Base-by-base conservation (phyloP, 768 basidiomycete species). In the Agrocybe praecox region DNA sequence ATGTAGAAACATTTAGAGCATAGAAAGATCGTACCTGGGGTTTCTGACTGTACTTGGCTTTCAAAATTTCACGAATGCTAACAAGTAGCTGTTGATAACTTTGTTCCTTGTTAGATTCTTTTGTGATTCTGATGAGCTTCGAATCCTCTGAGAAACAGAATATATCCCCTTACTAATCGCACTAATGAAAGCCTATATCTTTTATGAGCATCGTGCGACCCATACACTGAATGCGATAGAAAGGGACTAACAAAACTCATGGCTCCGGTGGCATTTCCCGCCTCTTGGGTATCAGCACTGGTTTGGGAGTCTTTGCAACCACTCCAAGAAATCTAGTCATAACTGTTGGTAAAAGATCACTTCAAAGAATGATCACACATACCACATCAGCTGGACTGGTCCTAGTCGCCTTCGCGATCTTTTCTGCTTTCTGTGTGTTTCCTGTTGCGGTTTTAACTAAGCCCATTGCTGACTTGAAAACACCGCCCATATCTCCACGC, bases 381-480 rank as follows among this genome's bases (percentile, higher is more conserved):
- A 94, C 92, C 14, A 88, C 92, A 69, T 98, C 96, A 18, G 94
- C 95, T 8, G 86, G 80, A 61, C 90, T 89, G 1, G 91, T 86
- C 71, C 83, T 87, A 4, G 88, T 88, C 10, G 76, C 79, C 58
- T 75, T 86, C 0, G 87, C 69, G 55, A 78, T 73, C 57, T 86
- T 75, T 6, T 84, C 82, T 0, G 90, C 91, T 65, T 89, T 88
- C 53, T 81, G 76, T 56, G 76, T 77, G 40, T 72, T 76, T 17
- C 89, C 91, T 17, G 89, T 84, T 15, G 92, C 88, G 1, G 83
- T 81, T 68, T 92, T 92, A 51, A 94, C 72, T 34, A 98, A 65
- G 6, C 87, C 84, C 64, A 87, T 82, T 11, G 94, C 84, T 6
- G 89, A 87, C 46, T 79, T 80, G 62, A 98, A 74, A 34, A 91